Evolutionary conservation across 352 stramenopile genomes (phyloP).

Genomic region (Phytopythium vexans): DNA sequence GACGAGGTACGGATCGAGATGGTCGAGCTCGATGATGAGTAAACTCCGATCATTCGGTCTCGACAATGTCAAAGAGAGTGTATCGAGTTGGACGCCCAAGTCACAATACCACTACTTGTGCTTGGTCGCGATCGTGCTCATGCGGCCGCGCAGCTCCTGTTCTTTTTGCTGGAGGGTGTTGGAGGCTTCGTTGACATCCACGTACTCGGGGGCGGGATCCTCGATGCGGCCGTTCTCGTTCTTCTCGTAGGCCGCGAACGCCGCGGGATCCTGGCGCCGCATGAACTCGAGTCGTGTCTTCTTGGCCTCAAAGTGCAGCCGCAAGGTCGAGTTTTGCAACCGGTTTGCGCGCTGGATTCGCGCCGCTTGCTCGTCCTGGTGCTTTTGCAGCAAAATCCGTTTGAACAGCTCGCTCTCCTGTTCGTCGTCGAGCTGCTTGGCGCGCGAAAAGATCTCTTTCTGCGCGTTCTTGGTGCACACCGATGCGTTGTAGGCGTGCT

Average conservation of each 20-base stretch:
- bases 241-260: slow-evolving; percentile 48
- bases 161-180: slow-evolving; percentile 40
- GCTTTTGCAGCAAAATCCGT: slow-evolving; percentile 57
- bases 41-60: slow-evolving; percentile 7
- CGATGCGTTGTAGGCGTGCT: slow-evolving; percentile 67
- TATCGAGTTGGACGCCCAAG: no score
- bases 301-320: slow-evolving; percentile 74
- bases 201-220: slow-evolving; percentile 45
- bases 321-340: slow-evolving; percentile 70
- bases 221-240: slow-evolving; percentile 37
- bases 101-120: slow-evolving; percentile 6
- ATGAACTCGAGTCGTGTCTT: slow-evolving; percentile 69
- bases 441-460: slow-evolving; percentile 37
- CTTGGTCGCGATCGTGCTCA: slow-evolving; percentile 42
- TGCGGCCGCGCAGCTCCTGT: slow-evolving; percentile 43
- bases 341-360: slow-evolving; percentile 46
- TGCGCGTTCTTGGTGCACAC: slow-evolving; percentile 64
- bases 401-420: slow-evolving; percentile 48
- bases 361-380: slow-evolving; percentile 64
- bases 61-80: slow-evolving; percentile 1
- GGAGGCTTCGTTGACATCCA: slow-evolving; percentile 42
- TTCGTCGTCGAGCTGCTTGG: slow-evolving; percentile 9
- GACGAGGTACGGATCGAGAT: slow-evolving; percentile 60
- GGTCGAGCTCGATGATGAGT: slow-evolving; percentile 39
- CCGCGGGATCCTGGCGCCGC: slow-evolving; percentile 50